Conservation (phyloP, 2,329 filamentous ascomycete genomes). For the Neonectria magnoliae region DNA sequence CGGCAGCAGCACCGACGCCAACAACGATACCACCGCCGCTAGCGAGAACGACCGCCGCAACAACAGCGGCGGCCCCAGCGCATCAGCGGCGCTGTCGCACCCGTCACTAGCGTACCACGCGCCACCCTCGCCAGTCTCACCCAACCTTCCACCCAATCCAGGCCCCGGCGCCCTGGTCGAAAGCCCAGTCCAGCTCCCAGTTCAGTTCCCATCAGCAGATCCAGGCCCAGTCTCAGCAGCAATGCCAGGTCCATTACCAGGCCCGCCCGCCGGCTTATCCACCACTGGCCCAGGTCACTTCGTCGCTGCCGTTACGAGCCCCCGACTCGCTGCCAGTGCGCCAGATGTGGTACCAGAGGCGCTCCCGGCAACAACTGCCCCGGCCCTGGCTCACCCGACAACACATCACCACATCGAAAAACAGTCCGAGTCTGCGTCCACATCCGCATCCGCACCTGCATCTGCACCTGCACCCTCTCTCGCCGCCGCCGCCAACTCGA, state of each 20-base stretch:
- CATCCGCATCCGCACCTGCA: slow-evolving; percentile 22
- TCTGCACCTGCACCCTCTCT: slow-evolving; percentile 16
- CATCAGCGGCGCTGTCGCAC: slow-evolving; percentile 36
- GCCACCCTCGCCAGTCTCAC: slow-evolving; percentile 39
- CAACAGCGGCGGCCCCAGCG: slow-evolving; percentile 32
- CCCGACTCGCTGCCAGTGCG: slow-evolving; percentile 20
- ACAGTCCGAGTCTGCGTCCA: slow-evolving; percentile 33
- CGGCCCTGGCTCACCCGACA: slow-evolving; percentile 37
- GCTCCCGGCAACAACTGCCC: slow-evolving; percentile 27
- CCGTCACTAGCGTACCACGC: slow-evolving; percentile 34
- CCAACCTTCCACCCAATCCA: slow-evolving; percentile 45
- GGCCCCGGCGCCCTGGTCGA: slow-evolving; percentile 31
- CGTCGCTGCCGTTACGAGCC: slow-evolving; percentile 16
- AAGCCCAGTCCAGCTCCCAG: slow-evolving; percentile 15
- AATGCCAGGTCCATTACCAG: slow-evolving; percentile 27
- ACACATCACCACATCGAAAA: slow-evolving; percentile 43
- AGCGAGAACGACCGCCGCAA: slow-evolving; percentile 27
- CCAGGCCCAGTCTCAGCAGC: slow-evolving; percentile 32
- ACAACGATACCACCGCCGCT: slow-evolving; percentile 32
- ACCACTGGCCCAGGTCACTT: slow-evolving; percentile 13
- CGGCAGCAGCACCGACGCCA: slow-evolving; percentile 40
- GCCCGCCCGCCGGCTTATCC: slow-evolving; percentile 30
- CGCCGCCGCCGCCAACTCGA: slow-evolving; percentile 19
- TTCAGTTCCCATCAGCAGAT: slow-evolving; percentile 25
- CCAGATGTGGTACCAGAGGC: slow-evolving; percentile 18